These are phyloP conservation scores for Dalbergia cultrata DNA, from an alignment of 306 rosid species.

Conservation along the genomic window DNA sequence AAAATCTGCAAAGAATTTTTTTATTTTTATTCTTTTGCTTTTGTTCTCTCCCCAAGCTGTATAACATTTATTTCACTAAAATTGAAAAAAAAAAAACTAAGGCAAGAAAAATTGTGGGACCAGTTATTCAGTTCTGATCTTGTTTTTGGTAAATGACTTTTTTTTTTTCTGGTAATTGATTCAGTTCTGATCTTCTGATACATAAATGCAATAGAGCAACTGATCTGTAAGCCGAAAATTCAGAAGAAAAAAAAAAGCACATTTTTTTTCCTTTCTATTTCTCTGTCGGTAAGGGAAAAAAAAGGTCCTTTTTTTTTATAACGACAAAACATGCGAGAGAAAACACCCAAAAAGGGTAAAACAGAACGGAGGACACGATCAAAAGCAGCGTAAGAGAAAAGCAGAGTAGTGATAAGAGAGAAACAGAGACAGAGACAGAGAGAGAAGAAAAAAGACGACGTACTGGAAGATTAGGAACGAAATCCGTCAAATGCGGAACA, in stretches of 20 bases:
- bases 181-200: neutral
- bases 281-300: conserved; percentile 28
- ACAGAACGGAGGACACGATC: neutral
- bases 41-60: no score
- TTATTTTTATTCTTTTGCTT: no score
- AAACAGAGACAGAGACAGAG: neutral
- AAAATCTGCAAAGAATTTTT: neutral
- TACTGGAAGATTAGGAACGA: conserved; percentile 77
- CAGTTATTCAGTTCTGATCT: conserved; percentile 12
- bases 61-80: conserved; percentile 9
- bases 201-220: neutral
- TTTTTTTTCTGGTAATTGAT: no score
- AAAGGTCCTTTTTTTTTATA: neutral
- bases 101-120: neutral
- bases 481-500: conserved; percentile 87
- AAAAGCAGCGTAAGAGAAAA: conserved; percentile 30
- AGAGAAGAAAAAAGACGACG: conserved; percentile 9
- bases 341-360: neutral
- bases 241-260: neutral
- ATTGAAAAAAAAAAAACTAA: neutral
- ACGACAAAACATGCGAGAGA: conserved; percentile 8
- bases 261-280: neutral
- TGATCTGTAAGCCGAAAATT: neutral
- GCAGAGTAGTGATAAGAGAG: neutral
- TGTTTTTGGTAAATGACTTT: no score